Evolutionary conservation across 106 monocot genomes (phyloP).

Genomic region (Allium fistulosum): DNA sequence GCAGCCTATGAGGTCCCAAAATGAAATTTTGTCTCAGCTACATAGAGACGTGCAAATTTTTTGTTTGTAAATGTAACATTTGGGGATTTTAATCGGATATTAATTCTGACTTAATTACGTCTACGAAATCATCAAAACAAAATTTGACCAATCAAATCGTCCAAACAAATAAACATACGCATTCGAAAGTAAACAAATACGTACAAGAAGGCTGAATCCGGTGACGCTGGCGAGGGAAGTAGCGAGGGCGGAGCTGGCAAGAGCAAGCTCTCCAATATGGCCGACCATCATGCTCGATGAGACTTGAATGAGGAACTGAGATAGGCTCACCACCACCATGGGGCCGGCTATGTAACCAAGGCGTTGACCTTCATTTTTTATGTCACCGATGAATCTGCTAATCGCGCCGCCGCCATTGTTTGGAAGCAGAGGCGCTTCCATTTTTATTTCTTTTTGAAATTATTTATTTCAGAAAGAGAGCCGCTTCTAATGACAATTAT

Average conservation of each 20-base stretch:
- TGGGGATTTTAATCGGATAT: too few species aligned
- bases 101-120: too few species aligned
- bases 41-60: too few species aligned
- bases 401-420: constrained; percentile 1
- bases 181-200: too few species aligned
- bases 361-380: constrained; percentile 23
- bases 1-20: too few species aligned
- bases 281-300: constrained; percentile 54
- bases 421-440: constrained; percentile 2
- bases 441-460: not conserved
- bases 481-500: not conserved
- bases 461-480: too few species aligned
- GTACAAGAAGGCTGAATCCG: constrained; percentile 69
- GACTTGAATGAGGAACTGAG: constrained; percentile 40
- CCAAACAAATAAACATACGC: too few species aligned
- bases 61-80: too few species aligned
- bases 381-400: constrained; percentile 3
- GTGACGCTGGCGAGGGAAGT: constrained; percentile 51
- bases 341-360: constrained; percentile 39
- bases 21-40: too few species aligned
- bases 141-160: too few species aligned
- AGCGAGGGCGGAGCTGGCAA: constrained; percentile 52
- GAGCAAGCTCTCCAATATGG: constrained; percentile 47
- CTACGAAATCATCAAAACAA: too few species aligned
- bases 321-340: constrained; percentile 40